phyloP scores from a whole-genome alignment of 805 yeast genomes.

The Zygosaccharomyces siamensis region DNA sequence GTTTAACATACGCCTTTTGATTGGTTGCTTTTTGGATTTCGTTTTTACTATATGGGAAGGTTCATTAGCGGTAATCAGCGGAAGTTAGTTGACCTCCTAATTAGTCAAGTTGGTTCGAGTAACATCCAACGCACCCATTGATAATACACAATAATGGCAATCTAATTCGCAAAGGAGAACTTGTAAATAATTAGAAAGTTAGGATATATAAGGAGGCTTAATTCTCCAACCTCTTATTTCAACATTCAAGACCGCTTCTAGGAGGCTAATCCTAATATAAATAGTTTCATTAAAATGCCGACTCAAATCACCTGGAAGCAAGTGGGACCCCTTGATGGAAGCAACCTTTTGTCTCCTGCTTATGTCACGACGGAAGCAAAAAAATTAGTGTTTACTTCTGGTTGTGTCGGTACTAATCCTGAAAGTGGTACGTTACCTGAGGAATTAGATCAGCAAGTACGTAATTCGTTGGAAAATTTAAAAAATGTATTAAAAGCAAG shows the following conservation, averaged over 20 bases:
- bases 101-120: too few species aligned
- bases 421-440: conserved; percentile 41
- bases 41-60: too few species aligned
- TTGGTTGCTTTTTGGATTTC: too few species aligned
- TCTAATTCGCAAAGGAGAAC: neutral
- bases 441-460: conserved; percentile 43
- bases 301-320: conserved; percentile 37
- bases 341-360: conserved; percentile 40
- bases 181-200: neutral
- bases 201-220: neutral
- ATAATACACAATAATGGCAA: neutral
- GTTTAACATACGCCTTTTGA: too few species aligned
- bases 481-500: conserved; percentile 39
- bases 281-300: conserved; percentile 16
- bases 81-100: too few species aligned
- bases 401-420: conserved; percentile 42
- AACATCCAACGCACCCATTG: neutral
- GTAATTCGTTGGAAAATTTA: conserved; percentile 41
- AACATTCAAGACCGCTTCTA: too few species aligned
- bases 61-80: too few species aligned
- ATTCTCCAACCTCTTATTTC: neutral
- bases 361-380: conserved; percentile 31
- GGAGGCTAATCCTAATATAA: too few species aligned
- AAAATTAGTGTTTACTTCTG: conserved; percentile 47
- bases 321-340: conserved; percentile 29